These are phyloP conservation scores for Cronartium quercuum DNA, from an alignment of 1,284 basidiomycete genomes.

Conservation along the genomic window DNA sequence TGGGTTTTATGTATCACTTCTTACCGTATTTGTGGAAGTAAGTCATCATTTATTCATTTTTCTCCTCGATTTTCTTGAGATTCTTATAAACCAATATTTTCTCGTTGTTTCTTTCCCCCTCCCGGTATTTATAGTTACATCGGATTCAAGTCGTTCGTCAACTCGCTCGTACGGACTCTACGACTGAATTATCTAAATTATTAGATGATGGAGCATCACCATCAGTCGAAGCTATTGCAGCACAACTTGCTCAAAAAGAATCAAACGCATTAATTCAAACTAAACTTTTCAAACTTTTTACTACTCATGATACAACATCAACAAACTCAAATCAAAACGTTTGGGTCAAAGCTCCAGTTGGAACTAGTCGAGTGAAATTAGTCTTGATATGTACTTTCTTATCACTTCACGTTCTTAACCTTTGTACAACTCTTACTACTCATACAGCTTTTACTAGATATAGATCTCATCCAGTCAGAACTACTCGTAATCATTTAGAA, in stretches of 20 bases:
- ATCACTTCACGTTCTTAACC: conserved; percentile 80
- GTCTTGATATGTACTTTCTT: conserved; percentile 60
- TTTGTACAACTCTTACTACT: conserved; percentile 83
- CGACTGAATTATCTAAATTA: conserved; percentile 23
- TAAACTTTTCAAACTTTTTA: conserved; percentile 23
- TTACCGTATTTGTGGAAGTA: conserved; percentile 84
- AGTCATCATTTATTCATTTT: neutral
- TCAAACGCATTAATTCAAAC: neutral
- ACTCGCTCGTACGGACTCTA: conserved; percentile 29
- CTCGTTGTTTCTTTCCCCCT: neutral
- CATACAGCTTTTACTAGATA: conserved; percentile 61
- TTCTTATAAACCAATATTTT: neutral
- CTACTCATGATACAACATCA: neutral
- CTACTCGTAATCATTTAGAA: neutral
- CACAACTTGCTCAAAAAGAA: conserved; percentile 29
- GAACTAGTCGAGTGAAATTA: conserved; percentile 26
- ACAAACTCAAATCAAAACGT: neutral
- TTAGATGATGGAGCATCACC: conserved; percentile 26
- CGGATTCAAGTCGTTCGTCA: conserved; percentile 28
- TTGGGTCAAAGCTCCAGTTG: neutral
- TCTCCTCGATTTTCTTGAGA: neutral
- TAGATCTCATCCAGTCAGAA: conserved; percentile 44
- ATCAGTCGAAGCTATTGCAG: conserved; percentile 24
- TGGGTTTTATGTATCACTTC: conserved; percentile 80
- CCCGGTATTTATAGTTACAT: conserved; percentile 4